A percentile compares a stretch with the other conserved stretches of the same genome.
phyloP scores from a whole-genome alignment of 352 stramenopile genomes.

The Globisporangium spinosum region DNA sequence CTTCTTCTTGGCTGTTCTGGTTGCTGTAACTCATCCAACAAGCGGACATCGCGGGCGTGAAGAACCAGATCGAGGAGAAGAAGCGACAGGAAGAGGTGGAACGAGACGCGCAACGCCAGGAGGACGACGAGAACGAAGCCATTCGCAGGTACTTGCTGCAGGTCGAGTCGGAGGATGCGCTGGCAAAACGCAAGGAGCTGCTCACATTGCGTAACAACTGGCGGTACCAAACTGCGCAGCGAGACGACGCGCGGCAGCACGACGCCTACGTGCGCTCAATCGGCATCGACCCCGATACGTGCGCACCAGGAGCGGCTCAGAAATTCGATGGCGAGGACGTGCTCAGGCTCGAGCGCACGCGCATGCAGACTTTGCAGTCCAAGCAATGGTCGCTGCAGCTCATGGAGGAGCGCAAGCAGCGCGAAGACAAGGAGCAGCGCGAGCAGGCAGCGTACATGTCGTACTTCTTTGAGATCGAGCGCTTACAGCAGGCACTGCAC shows the following conservation, averaged over 20 bases:
- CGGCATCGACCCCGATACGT: conserved; percentile 53
- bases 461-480: conserved; percentile 56
- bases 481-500: conserved; percentile 53
- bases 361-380: conserved; percentile 62
- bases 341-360: conserved; percentile 45
- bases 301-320: conserved; percentile 50
- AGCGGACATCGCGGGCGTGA: conserved; percentile 71
- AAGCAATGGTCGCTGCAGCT: conserved; percentile 68
- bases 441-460: conserved; percentile 35
- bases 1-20: conserved; percentile 7
- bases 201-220: conserved; percentile 70
- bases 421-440: conserved; percentile 36
- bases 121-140: conserved; percentile 53
- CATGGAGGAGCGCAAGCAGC: conserved; percentile 42
- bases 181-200: conserved; percentile 56
- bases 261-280: conserved; percentile 30
- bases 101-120: conserved; percentile 36
- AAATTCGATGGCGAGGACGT: conserved; percentile 70
- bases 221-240: conserved; percentile 36
- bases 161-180: conserved; percentile 65
- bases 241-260: conserved; percentile 24
- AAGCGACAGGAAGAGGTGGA: conserved; percentile 43
- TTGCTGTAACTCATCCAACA: conserved; percentile 14
- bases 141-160: conserved; percentile 77
- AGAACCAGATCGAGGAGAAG: conserved; percentile 73